These are phyloP conservation scores for Aspergillus tanneri DNA, from an alignment of 2,329 filamentous ascomycete species.

Conservation along the genomic window DNA sequence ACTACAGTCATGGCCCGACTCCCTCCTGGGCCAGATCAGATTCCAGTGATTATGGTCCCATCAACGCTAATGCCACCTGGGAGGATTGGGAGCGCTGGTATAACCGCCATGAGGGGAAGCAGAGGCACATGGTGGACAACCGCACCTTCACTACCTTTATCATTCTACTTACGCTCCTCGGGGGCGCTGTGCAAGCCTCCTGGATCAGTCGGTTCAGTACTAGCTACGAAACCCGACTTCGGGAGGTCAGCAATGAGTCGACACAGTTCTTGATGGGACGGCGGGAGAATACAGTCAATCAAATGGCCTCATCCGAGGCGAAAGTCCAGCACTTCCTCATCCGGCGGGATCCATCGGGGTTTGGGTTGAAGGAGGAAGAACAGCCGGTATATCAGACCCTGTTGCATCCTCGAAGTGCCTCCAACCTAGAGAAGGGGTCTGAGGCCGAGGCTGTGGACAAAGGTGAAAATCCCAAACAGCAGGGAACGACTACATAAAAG, in stretches of 20 bases:
- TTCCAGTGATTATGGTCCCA: slow-evolving; percentile 40
- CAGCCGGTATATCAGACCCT: slow-evolving; percentile 41
- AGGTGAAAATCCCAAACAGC: background rate
- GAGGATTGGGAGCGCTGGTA: slow-evolving; percentile 93
- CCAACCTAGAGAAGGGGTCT: no score
- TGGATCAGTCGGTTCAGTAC: slow-evolving; percentile 64
- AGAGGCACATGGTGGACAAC: slow-evolving; percentile 67
- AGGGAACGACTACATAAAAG: background rate
- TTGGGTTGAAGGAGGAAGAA: slow-evolving; percentile 46
- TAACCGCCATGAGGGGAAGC: slow-evolving; percentile 49
- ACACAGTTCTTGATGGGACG: slow-evolving; percentile 55
- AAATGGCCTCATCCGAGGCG: slow-evolving; percentile 53
- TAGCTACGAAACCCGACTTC: slow-evolving; percentile 64
- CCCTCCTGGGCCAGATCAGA: slow-evolving; percentile 21
- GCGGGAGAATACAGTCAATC: slow-evolving; percentile 53
- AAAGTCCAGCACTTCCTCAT: slow-evolving; percentile 76
- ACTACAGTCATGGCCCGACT: slow-evolving; percentile 25
- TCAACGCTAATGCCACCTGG: slow-evolving; percentile 83
- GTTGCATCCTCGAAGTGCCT: slow-evolving; percentile 18
- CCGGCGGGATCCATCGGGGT: slow-evolving; percentile 62
- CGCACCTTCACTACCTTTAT: slow-evolving; percentile 74
- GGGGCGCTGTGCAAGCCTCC: slow-evolving; percentile 69
- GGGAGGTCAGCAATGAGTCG: slow-evolving; percentile 64
- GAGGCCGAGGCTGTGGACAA: background rate
- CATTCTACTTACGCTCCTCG: slow-evolving; percentile 66